These are phyloP conservation scores for Escallonia herrerae DNA, from an alignment of 129 eudicot species.

Conservation along the genomic window DNA sequence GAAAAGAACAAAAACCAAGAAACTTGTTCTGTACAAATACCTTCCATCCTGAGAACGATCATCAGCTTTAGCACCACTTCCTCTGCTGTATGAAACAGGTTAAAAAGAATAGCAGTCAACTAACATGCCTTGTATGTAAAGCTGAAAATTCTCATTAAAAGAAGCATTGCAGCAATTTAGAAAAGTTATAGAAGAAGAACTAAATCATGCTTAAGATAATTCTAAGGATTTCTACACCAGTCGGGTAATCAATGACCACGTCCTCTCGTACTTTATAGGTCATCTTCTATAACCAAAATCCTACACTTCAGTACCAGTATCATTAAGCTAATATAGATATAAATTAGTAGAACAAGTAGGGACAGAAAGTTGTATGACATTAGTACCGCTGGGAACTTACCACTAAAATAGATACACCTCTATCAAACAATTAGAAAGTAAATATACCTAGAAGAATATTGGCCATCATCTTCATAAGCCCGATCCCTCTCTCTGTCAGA, in stretches of 20 bases:
- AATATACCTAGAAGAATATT: slow-evolving; percentile 69
- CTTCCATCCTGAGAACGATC: slow-evolving; percentile 87
- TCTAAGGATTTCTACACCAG: no score
- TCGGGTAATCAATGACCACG: no score
- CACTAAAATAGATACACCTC: background rate
- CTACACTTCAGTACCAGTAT: background rate
- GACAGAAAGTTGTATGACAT: no score
- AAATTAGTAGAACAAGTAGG: background rate
- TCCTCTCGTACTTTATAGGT: no score
- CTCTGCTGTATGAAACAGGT: slow-evolving; percentile 40
- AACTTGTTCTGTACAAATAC: slow-evolving; percentile 25
- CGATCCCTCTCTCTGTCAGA: slow-evolving; percentile 69
- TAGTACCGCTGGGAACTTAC: no score
- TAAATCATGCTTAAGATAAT: no score
- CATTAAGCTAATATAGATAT: background rate
- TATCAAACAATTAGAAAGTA: background rate
- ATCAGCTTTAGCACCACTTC: slow-evolving; percentile 61
- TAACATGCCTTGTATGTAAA: background rate
- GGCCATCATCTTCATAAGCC: slow-evolving; percentile 74
- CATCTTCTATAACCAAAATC: background rate
- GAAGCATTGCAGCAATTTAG: background rate
- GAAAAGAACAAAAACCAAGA: no score
- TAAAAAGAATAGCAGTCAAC: background rate
- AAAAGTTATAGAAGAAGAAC: background rate
- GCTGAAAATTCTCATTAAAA: background rate